Percentiles rank a stretch among this genome's conserved stretches.
These are phyloP conservation scores for Trichoderma guizhouense DNA, from an alignment of 2,329 filamentous ascomycete genomes.

Conservation along the genomic window DNA sequence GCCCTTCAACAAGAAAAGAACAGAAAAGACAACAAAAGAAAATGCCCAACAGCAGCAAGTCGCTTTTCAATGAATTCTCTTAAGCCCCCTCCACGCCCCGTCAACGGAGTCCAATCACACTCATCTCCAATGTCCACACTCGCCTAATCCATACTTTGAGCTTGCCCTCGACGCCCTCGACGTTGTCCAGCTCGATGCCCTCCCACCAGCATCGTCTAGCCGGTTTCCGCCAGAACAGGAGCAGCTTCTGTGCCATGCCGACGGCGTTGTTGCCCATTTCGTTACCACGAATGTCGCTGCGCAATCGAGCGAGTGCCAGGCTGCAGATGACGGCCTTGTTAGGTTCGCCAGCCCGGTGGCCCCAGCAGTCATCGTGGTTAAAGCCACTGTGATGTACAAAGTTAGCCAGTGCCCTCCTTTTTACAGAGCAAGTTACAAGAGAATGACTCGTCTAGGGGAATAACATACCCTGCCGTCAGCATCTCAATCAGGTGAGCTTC, in stretches of 20 bases:
- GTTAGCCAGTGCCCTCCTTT: background rate
- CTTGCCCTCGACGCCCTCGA: constrained; percentile 86
- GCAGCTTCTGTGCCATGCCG: constrained; percentile 96
- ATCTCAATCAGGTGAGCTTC: constrained; percentile 99
- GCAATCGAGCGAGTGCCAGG: constrained; percentile 84
- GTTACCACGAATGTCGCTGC: constrained; percentile 85
- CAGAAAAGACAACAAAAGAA: background rate
- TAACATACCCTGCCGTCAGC: constrained; percentile 88
- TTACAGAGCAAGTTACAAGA: background rate
- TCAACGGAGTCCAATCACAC: constrained; percentile 78
- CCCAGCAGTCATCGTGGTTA: constrained; percentile 93
- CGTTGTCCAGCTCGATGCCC: constrained; percentile 83
- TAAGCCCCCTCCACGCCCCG: background rate
- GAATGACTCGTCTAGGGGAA: background rate
- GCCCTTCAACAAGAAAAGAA: constrained; percentile 13
- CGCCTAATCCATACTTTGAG: constrained; percentile 98
- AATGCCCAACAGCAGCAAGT: background rate
- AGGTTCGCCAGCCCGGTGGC: constrained; percentile 93
- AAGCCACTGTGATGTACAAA: constrained; percentile 65
- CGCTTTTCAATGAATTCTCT: background rate
- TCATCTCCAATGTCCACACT: constrained; percentile 99
- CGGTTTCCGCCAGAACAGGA: constrained; percentile 97
- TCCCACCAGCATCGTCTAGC: constrained; percentile 99
- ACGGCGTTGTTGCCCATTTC: constrained; percentile 74
- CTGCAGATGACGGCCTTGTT: constrained; percentile 99